Evolutionary conservation across 345 rosid species (phyloP).

Genomic region (Salix arbutifolia): DNA sequence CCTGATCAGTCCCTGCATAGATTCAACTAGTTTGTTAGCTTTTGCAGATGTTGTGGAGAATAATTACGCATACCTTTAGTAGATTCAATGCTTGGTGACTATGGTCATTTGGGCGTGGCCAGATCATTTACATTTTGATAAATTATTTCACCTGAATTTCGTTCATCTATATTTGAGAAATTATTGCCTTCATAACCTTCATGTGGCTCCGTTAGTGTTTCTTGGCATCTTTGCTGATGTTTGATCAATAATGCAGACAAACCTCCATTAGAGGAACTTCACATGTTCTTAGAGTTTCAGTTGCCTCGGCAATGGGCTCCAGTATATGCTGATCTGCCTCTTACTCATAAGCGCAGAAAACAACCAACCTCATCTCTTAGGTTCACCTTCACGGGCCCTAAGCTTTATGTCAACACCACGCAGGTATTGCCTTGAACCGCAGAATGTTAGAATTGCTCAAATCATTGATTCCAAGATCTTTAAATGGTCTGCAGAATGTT

Average conservation of each 20-base stretch:
- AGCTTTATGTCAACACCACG: conserved; percentile 69
- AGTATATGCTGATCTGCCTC: conserved; percentile 83
- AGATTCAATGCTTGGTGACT: not conserved
- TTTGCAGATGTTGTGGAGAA: not conserved
- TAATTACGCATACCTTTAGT: not conserved
- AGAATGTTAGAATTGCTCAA: not conserved
- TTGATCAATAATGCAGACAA: conserved; percentile 57
- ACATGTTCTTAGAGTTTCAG: conserved; percentile 90
- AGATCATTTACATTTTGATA: not conserved
- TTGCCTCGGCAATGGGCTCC: conserved; percentile 98
- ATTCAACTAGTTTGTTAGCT: not conserved
- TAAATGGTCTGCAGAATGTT: not conserved
- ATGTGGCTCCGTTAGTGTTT: not conserved
- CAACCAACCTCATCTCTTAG: conserved; percentile 71
- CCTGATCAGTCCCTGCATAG: not conserved
- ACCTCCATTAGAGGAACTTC: conserved; percentile 87
- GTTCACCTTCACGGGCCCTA: conserved; percentile 88
- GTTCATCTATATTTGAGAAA: not conserved
- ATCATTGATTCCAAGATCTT: not conserved
- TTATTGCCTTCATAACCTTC: not conserved
- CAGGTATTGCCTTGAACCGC: conserved; percentile 38
- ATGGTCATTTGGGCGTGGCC: not conserved
- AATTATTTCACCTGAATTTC: not conserved
- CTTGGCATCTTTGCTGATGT: not conserved
- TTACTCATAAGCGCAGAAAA: conserved; percentile 61